Percentiles rank a stretch among this genome's conserved stretches.
phyloP scores from a whole-genome alignment of 257 asterid species.

The Capsicum pubescens region DNA sequence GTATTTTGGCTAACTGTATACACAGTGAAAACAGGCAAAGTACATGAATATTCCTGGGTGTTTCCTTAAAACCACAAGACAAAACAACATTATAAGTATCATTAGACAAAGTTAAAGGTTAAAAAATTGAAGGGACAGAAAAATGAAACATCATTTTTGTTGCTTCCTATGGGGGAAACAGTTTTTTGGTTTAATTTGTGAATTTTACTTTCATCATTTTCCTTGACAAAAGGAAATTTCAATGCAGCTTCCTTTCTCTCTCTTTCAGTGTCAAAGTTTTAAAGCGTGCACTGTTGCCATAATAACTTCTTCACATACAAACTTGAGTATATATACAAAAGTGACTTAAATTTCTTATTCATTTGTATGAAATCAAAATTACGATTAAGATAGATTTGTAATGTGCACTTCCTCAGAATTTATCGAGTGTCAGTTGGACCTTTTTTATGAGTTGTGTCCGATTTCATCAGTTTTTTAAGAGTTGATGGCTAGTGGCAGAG shows the following conservation, averaged over 20 bases:
- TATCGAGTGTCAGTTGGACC: background rate
- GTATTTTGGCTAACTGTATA: background rate
- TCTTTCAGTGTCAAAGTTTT: background rate
- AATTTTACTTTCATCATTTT: background rate
- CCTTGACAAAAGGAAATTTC: constrained; percentile 27
- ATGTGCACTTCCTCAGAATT: background rate
- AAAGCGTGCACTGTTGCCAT: background rate
- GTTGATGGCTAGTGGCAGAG: background rate
- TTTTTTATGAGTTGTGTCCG: background rate
- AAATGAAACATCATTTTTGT: background rate
- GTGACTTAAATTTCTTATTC: background rate
- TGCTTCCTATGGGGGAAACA: background rate
- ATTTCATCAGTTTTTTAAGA: background rate
- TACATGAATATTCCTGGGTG: constrained; percentile 21
- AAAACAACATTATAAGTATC: background rate
- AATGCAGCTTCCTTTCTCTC: constrained; percentile 19
- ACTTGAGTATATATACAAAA: background rate
- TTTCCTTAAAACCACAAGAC: constrained; percentile 23
- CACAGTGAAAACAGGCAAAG: background rate
- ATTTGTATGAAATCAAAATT: background rate
- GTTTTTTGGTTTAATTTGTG: background rate
- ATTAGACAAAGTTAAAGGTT: background rate
- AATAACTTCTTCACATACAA: background rate
- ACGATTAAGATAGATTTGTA: background rate
- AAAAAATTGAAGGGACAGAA: background rate